A percentile compares a stretch with the other conserved stretches of the same genome.
Evolutionary conservation across 2,329 filamentous ascomycete genomes (phyloP).

Genomic region (Pyricularia pennisetigena): DNA sequence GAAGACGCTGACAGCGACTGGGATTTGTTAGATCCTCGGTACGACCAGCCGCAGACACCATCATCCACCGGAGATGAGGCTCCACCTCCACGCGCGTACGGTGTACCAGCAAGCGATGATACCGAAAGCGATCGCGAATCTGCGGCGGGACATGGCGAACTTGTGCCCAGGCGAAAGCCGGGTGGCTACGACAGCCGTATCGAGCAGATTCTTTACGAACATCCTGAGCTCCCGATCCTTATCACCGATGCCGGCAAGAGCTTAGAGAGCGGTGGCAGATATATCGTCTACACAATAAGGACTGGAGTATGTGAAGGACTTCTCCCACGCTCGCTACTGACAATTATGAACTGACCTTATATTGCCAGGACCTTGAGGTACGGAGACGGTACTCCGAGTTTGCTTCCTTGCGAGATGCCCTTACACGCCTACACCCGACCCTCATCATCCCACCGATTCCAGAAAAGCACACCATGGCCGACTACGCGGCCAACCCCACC

Average conservation of each 20-base stretch:
- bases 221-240: conserved; percentile 78
- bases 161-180: conserved; percentile 56
- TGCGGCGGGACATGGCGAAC: conserved; percentile 26
- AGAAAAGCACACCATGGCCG: conserved; percentile 97
- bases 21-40: conserved; percentile 40
- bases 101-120: conserved; percentile 23
- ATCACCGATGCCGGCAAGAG: conserved; percentile 97
- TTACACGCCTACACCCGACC: conserved; percentile 88
- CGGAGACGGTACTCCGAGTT: conserved; percentile 95
- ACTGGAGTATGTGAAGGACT: conserved; percentile 57
- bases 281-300: conserved; percentile 94
- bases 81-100: conserved; percentile 29
- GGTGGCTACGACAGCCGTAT: conserved; percentile 91
- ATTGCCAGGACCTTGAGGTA: conserved; percentile 77
- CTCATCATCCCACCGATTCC: conserved; percentile 94
- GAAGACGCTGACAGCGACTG: conserved; percentile 33
- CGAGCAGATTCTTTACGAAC: conserved; percentile 95
- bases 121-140: conserved; percentile 33
- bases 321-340: not conserved
- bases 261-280: conserved; percentile 79
- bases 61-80: conserved; percentile 61
- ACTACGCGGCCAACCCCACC: conserved; percentile 95
- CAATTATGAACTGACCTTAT: conserved; percentile 5
- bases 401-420: conserved; percentile 75
- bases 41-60: conserved; percentile 61